Evolutionary conservation across 2,329 filamentous ascomycete genomes (phyloP), one percentile per base, ranked within the genome.

Genomic region (Pseudocercospora cruenta): DNA sequence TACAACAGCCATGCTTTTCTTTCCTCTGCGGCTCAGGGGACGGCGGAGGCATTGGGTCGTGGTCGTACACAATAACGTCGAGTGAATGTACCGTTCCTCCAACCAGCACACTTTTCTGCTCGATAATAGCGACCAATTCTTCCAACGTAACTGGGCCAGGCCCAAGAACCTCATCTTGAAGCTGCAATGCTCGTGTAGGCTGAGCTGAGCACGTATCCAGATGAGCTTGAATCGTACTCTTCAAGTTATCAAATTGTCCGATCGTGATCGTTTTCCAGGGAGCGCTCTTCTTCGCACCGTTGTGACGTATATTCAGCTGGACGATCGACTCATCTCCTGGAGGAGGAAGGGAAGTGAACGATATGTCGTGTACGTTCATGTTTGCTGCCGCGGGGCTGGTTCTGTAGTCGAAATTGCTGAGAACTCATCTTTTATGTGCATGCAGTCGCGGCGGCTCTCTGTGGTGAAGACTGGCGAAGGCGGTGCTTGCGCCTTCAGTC

Each of bases 251-350:
- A 9, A 58, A 31, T 22, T 8, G 1, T 31, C 12, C n/a, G 19
- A 58, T 58, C 8, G 55, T 39, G 31, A 39, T 58, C n/a, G 55
- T 58, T 8, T 39, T 39, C 55, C 55, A 58, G 8, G 55, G 33
- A 14, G 55, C 55, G 24, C 36, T 58, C 19, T 58, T 58, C 55
- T 22, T 58, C 28, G 55, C 55, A 26, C 8, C 22, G 55, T 10
- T 43, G 8, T 26, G 55, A 3, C 55, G 55, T 22, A 58, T 6
- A n/a, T 58, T 36, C 19, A 58, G 28, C 28, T 24, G 55, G 8
- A 58, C 55, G 7, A 31, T 14, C 10, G 16, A 12, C 16, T 58
- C 55, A 10, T 58, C 55, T 19, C 55, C 55, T 0, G 55, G n/a
- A 1, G 55, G 55, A 9, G 55, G 28, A 4, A 22, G 28, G 12